Evolutionary conservation across 768 basidiomycete genomes (phyloP).

Genomic region (Termitomyces sp.): DNA sequence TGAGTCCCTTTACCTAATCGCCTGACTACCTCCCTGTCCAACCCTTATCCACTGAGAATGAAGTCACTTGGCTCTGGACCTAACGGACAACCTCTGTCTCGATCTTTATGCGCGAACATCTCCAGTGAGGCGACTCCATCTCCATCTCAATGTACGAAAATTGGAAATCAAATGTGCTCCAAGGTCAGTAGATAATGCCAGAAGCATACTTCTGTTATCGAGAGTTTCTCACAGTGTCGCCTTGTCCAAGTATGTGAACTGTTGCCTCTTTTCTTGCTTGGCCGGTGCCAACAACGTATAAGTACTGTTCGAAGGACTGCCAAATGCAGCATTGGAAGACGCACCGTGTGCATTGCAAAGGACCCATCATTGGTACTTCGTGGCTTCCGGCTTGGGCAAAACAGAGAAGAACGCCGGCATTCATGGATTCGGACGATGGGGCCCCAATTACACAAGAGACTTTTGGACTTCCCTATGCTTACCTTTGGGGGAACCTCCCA

Average conservation of each 20-base stretch:
- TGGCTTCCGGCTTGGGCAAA: conserved; percentile 27
- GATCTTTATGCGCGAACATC: conserved; percentile 20
- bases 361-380: conserved; percentile 17
- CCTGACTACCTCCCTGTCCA: not conserved
- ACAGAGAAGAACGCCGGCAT: conserved; percentile 20
- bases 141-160: conserved; percentile 2
- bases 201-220: not conserved
- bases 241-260: conserved; percentile 8
- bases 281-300: not conserved
- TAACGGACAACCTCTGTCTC: conserved; percentile 17
- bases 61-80: conserved; percentile 18
- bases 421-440: conserved; percentile 6
- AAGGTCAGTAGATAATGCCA: conserved; percentile 14
- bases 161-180: conserved; percentile 20
- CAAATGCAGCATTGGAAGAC: conserved; percentile 23
- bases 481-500: conserved; percentile 20
- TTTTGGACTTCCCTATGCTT: conserved; percentile 11
- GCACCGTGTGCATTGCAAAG: conserved; percentile 22
- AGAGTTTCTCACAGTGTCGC: conserved; percentile 2
- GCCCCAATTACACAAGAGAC: not conserved
- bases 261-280: too few relatives aligned
- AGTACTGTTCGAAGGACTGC: conserved; percentile 30
- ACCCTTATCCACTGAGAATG: not conserved
- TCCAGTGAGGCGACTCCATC: not conserved
- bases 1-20: not conserved